phyloP scores from a whole-genome alignment of 306 rosid species.

The Cicer chorassanicum region DNA sequence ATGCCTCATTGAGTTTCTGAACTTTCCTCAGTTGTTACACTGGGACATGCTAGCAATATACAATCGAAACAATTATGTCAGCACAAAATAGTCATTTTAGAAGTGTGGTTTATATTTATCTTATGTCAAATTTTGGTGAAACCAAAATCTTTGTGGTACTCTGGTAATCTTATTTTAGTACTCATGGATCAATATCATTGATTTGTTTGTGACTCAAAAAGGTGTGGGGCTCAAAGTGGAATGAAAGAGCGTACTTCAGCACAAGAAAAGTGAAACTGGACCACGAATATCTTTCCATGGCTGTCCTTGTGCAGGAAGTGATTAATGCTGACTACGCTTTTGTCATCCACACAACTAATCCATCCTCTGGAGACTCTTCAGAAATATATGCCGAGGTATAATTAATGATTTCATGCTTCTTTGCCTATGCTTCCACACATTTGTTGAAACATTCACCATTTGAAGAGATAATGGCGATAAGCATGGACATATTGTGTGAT shows the following conservation, averaged over 20 bases:
- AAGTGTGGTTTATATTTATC: constrained; percentile 19
- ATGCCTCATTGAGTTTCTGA: constrained; percentile 12
- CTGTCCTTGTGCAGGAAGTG: constrained; percentile 98
- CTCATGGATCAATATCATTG: constrained; percentile 34
- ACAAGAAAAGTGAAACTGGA: constrained; percentile 88
- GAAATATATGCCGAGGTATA: constrained; percentile 98
- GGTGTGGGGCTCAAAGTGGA: constrained; percentile 99
- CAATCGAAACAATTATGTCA: background rate
- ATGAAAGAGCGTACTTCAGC: constrained; percentile 97
- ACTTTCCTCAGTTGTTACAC: constrained; percentile 19
- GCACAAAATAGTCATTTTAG: constrained; percentile 15
- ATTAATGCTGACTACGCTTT: constrained; percentile 96
- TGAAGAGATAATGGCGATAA: constrained; percentile 28
- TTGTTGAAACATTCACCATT: constrained; percentile 27
- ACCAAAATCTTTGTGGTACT: constrained; percentile 19
- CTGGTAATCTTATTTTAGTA: constrained; percentile 27
- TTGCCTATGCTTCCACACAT: constrained; percentile 28
- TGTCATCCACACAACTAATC: constrained; percentile 95
- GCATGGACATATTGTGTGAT: constrained; percentile 15
- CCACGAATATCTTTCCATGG: constrained; percentile 94
- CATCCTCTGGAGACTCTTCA: constrained; percentile 93
- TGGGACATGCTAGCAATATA: constrained; percentile 22
- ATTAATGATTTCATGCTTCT: constrained; percentile 37
- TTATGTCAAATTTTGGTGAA: constrained; percentile 34
- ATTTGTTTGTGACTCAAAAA: constrained; percentile 49